Conservation (phyloP, 495 filamentous ascomycete species). For the Bacidia gigantensis region DNA sequence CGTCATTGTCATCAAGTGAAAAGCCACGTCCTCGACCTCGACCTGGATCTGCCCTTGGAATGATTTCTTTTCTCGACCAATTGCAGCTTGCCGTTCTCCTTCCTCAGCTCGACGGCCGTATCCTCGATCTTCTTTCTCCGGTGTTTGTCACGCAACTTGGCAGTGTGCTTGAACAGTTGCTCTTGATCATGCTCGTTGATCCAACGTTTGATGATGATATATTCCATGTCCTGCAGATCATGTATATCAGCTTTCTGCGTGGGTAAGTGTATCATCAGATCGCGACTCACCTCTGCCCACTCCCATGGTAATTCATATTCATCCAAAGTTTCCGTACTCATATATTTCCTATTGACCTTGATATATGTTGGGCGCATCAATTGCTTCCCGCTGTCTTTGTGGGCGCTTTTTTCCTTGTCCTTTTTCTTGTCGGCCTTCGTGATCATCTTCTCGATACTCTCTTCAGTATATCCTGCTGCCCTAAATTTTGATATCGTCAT, state of each 20-base stretch:
- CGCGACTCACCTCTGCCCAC: constrained; percentile 21
- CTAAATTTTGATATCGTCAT: constrained; percentile 11
- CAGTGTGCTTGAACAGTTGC: constrained; percentile 58
- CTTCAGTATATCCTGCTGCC: constrained; percentile 13
- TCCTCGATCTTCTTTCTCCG: constrained; percentile 30
- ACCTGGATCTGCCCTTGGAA: constrained; percentile 7
- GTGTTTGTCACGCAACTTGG: constrained; percentile 42
- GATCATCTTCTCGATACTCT: constrained; percentile 14
- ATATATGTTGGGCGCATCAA: constrained; percentile 31
- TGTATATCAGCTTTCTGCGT: not conserved
- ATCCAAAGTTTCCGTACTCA: constrained; percentile 36
- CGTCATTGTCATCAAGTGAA: constrained; percentile 11
- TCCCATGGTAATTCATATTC: constrained; percentile 36
- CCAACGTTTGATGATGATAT: constrained; percentile 64
- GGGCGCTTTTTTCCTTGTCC: not conserved
- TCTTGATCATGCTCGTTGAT: constrained; percentile 60
- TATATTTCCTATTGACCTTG: constrained; percentile 39
- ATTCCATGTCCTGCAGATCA: constrained; percentile 41
- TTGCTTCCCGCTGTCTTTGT: constrained; percentile 5
- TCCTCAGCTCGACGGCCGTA: constrained; percentile 32
- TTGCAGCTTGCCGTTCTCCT: constrained; percentile 35
- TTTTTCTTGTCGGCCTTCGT: constrained; percentile 9
- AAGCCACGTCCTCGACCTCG: constrained; percentile 10
- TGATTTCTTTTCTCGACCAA: constrained; percentile 48
- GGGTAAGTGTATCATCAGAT: not conserved